phyloP scores from a whole-genome alignment of 2,329 filamentous ascomycete species.

The Setomelanomma holmii region DNA sequence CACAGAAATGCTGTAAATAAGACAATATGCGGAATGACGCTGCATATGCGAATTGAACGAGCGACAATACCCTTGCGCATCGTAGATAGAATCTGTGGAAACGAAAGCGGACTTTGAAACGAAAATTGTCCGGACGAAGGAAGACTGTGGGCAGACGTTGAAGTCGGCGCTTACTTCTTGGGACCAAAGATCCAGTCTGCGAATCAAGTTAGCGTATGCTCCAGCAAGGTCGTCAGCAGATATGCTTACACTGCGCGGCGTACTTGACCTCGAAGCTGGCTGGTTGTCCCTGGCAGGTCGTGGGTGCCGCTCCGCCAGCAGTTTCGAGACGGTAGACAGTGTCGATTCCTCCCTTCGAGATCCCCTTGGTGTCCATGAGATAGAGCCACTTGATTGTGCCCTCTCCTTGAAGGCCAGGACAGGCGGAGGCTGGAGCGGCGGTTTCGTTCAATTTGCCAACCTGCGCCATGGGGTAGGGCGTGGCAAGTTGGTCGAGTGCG shows the following conservation, averaged over 20 bases:
- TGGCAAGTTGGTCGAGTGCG: conserved; percentile 55
- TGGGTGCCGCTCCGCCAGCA: conserved; percentile 53
- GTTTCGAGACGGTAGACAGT: conserved; percentile 59
- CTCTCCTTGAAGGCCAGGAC: conserved; percentile 41
- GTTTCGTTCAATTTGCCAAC: conserved; percentile 59
- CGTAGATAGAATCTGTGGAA: not conserved
- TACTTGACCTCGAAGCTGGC: conserved; percentile 51
- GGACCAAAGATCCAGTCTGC: conserved; percentile 55
- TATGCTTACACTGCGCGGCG: conserved; percentile 45
- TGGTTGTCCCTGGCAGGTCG: conserved; percentile 47
- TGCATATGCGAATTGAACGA: not conserved
- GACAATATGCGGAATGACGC: not conserved
- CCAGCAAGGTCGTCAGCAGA: not conserved
- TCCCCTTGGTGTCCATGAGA: conserved; percentile 50
- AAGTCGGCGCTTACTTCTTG: conserved; percentile 28
- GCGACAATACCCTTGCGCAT: not conserved
- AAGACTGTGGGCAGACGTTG: no score
- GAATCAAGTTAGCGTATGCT: conserved; percentile 6
- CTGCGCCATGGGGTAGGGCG: conserved; percentile 51
- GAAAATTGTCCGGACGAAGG: no score
- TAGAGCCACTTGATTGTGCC: conserved; percentile 57
- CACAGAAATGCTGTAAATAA: not conserved
- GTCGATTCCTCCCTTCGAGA: conserved; percentile 49
- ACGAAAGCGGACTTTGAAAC: no score
- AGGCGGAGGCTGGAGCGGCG: conserved; percentile 58